Evolutionary conservation across 2,329 filamentous ascomycete genomes (phyloP).

Genomic region (Dryadomyces quercivorus): DNA sequence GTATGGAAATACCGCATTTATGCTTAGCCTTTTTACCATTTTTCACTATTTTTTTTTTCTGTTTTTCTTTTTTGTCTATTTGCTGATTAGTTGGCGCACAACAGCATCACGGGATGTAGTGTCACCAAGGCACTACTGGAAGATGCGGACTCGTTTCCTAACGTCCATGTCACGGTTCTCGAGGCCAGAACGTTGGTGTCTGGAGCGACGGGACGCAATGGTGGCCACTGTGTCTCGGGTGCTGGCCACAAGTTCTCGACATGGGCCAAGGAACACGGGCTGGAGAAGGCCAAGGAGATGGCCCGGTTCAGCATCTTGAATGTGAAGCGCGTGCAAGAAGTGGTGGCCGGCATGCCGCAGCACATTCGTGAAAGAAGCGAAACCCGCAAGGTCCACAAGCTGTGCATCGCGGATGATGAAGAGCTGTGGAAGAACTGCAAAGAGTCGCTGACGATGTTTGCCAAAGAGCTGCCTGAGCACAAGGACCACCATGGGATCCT

Average conservation of each 20-base stretch:
- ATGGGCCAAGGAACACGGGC: conserved; percentile 3
- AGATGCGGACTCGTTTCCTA: conserved; percentile 3
- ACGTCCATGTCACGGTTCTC: conserved; percentile 13
- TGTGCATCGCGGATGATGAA: not conserved
- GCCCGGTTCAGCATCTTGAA: conserved; percentile 4
- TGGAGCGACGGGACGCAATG: conserved; percentile 20
- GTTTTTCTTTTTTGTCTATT: too few relatives aligned
- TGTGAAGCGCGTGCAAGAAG: too few relatives aligned
- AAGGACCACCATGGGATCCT: not conserved
- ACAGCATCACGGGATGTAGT: conserved; percentile 15
- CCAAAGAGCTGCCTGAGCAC: not conserved
- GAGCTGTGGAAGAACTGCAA: not conserved
- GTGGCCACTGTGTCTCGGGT: conserved; percentile 12
- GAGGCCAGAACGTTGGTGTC: conserved; percentile 17
- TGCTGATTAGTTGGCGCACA: too few relatives aligned
- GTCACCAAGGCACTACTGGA: conserved; percentile 19
- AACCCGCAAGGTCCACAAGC: not conserved
- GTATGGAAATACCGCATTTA: too few relatives aligned
- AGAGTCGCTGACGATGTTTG: not conserved
- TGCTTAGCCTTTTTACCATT: too few relatives aligned
- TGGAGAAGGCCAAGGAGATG: conserved; percentile 7
- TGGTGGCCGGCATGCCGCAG: not conserved
- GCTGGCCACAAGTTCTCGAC: conserved; percentile 1
- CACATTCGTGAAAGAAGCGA: not conserved
- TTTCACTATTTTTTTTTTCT: too few relatives aligned